Conservation (phyloP, 768 basidiomycete genomes). For the Suillus paluster region DNA sequence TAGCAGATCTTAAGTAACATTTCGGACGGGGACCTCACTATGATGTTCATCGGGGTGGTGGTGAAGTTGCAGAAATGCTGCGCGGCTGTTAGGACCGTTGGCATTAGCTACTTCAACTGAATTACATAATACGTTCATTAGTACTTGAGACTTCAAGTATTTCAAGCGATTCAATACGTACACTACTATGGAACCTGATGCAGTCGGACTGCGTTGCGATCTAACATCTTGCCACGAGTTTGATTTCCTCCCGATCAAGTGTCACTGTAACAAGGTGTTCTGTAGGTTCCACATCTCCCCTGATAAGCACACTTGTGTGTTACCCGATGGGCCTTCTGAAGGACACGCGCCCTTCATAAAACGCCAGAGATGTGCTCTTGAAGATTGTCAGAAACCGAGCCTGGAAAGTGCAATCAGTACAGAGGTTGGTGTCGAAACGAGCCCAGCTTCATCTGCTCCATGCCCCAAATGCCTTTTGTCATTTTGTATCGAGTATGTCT, state of each 20-base stretch:
- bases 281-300: slow-evolving; percentile 67
- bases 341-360: slow-evolving; percentile 21
- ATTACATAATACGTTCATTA: background rate
- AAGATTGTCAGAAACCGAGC: slow-evolving; percentile 57
- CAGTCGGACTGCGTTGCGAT: slow-evolving; percentile 72
- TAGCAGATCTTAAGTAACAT: slow-evolving; percentile 12
- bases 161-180: too few species aligned
- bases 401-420: slow-evolving; percentile 45
- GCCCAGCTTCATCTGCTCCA: slow-evolving; percentile 27
- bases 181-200: slow-evolving; percentile 45
- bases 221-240: slow-evolving; percentile 57
- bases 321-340: slow-evolving; percentile 8
- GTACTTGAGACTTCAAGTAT: too few species aligned
- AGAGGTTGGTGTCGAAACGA: slow-evolving; percentile 17
- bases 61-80: background rate
- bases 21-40: slow-evolving; percentile 43
- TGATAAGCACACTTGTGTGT: slow-evolving; percentile 62
- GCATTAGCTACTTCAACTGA: background rate
- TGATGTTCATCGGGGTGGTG: slow-evolving; percentile 62
- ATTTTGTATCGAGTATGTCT: slow-evolving; percentile 67
- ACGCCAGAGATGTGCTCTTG: slow-evolving; percentile 53
- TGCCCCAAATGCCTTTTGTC: slow-evolving; percentile 58
- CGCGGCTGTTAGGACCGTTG: background rate
- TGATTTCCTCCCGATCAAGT: slow-evolving; percentile 81
- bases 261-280: slow-evolving; percentile 60